Percentiles rank a stretch among this genome's conserved stretches.
Conservation (phyloP, 2,329 filamentous ascomycete species). For the Neopestalotiopsis sp. region DNA sequence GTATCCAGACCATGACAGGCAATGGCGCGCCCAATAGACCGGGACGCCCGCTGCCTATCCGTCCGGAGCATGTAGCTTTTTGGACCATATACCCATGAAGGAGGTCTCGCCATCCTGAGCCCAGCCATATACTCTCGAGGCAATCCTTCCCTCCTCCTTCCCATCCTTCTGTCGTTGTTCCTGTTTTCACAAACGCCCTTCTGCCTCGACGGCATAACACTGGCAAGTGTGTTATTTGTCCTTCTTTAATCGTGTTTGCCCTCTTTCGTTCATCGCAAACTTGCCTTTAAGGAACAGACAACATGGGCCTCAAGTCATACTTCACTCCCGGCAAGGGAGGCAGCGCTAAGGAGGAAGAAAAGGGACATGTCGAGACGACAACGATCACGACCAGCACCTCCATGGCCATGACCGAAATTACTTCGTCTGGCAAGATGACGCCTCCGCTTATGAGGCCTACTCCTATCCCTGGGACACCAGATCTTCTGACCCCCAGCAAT, state of each 20-base stretch:
- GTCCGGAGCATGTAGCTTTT: not conserved
- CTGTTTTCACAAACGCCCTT: not conserved
- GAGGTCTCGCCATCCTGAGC: no score
- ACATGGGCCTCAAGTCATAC: slow-evolving; percentile 41
- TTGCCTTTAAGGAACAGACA: slow-evolving; percentile 16
- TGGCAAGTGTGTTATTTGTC: slow-evolving; percentile 15
- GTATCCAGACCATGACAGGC: not conserved
- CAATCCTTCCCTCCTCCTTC: slow-evolving; percentile 6
- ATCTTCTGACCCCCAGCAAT: slow-evolving; percentile 23
- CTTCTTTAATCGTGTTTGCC: slow-evolving; percentile 1
- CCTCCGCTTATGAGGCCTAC: slow-evolving; percentile 15
- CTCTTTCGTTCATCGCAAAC: slow-evolving; percentile 20
- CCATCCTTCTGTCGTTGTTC: not conserved
- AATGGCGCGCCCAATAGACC: not conserved
- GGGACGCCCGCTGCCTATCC: not conserved
- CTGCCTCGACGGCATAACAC: slow-evolving; percentile 2
- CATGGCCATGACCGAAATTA: slow-evolving; percentile 22
- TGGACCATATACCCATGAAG: not conserved
- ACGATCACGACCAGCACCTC: slow-evolving; percentile 25
- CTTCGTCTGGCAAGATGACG: slow-evolving; percentile 17
- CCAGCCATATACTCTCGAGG: not conserved
- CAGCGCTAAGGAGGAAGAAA: slow-evolving; percentile 23
- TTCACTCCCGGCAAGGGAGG: slow-evolving; percentile 33
- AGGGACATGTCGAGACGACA: slow-evolving; percentile 23
- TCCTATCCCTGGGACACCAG: slow-evolving; percentile 23